phyloP scores from a whole-genome alignment of 108 stramenopile genomes.

The Pseudonitzschia pungens region DNA sequence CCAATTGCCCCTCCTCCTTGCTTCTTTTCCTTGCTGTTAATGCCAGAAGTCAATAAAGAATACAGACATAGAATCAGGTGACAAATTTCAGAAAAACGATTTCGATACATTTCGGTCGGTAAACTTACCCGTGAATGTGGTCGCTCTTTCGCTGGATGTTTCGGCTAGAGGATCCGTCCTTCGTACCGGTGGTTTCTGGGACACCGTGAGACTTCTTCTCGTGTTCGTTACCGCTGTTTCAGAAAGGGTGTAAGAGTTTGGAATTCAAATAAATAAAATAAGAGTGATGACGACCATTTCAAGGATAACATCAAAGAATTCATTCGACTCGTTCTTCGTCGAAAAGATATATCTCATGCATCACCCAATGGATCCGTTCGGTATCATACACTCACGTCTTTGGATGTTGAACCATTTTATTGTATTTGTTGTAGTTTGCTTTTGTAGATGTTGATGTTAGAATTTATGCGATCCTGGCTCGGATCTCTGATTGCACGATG shows the following conservation, averaged over 20 bases:
- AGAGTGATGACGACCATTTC: background rate
- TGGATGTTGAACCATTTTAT: constrained; percentile 20
- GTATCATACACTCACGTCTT: constrained; percentile 5
- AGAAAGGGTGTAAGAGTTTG: background rate
- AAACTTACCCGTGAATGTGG: constrained; percentile 26
- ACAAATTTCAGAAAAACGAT: no score
- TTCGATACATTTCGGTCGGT: no score
- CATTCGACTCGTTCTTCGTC: background rate
- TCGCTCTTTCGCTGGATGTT: constrained; percentile 79
- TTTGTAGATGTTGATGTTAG: constrained; percentile 1
- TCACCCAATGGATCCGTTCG: background rate
- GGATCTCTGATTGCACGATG: background rate
- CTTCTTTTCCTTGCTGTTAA: constrained; percentile 73
- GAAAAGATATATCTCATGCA: background rate
- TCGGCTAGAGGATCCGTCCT: constrained; percentile 65
- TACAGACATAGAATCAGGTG: background rate
- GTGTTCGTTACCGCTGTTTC: constrained; percentile 39
- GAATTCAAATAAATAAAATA: background rate
- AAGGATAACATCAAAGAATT: background rate
- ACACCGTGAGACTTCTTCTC: constrained; percentile 45
- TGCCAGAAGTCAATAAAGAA: background rate
- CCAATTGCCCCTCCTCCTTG: constrained; percentile 69
- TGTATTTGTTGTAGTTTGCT: constrained; percentile 9
- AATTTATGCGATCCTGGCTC: background rate
- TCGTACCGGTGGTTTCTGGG: constrained; percentile 67